Evolutionary conservation across 2,329 filamentous ascomycete species (phyloP).

Genomic region (Corinectria fuckeliana): DNA sequence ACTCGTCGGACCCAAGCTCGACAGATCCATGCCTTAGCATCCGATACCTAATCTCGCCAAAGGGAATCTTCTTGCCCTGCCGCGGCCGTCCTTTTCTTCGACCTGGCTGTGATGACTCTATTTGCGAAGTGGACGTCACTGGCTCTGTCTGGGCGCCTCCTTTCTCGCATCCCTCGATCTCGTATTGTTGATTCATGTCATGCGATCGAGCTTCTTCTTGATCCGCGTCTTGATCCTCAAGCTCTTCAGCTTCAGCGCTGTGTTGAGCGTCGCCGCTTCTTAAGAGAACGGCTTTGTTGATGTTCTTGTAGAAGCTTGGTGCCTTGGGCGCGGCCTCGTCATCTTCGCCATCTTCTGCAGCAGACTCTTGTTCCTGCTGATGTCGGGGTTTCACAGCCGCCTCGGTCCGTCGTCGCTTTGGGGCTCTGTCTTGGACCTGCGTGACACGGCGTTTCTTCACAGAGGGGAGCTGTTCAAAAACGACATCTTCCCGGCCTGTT

Average conservation of each 20-base stretch:
- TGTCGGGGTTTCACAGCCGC: neutral
- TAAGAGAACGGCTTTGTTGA: conserved; percentile 23
- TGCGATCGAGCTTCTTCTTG: neutral
- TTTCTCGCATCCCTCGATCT: neutral
- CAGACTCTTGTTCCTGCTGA: neutral
- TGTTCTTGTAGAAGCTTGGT: conserved; percentile 12
- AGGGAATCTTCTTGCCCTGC: conserved; percentile 22
- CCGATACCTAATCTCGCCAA: conserved; percentile 4
- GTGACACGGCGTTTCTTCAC: conserved; percentile 19
- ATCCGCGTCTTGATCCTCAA: neutral
- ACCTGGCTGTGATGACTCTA: neutral
- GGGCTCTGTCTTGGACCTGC: neutral
- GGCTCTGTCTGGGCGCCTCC: neutral
- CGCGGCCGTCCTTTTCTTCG: conserved; percentile 1
- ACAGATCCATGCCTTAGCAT: conserved; percentile 12
- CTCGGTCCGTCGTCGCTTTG: neutral
- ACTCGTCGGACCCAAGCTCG: conserved; percentile 20
- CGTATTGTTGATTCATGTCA: neutral
- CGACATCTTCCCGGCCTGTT: neutral
- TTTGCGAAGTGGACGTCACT: neutral
- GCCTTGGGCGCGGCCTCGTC: conserved; percentile 13
- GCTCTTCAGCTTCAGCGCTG: neutral
- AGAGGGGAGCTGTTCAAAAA: neutral
- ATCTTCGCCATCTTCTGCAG: conserved; percentile 8
- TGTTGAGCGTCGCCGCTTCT: neutral